phyloP scores from a whole-genome alignment of 768 basidiomycete genomes.

The Serendipita sp. region DNA sequence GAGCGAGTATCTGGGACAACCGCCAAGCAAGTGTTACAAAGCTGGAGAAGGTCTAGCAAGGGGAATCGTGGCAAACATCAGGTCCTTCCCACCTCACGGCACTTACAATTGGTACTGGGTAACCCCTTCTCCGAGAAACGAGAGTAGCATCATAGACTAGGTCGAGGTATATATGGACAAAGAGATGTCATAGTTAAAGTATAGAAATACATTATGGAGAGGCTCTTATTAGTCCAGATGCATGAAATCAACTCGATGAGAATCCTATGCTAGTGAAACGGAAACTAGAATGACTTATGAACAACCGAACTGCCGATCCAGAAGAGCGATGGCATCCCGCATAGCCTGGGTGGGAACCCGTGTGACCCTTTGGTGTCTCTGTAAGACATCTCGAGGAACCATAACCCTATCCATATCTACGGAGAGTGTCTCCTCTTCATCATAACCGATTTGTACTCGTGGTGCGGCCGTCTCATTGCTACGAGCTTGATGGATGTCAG shows the following conservation, averaged over 20 bases:
- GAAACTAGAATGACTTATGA: not conserved
- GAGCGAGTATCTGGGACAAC: constrained; percentile 21
- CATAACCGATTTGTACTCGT: not conserved
- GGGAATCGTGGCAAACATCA: no score
- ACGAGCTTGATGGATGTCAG: not conserved
- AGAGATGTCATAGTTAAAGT: no score
- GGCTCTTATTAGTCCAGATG: not conserved
- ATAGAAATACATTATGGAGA: no score
- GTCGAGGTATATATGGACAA: no score
- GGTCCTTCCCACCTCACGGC: no score
- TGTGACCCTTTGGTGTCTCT: constrained; percentile 32
- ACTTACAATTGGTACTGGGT: no score
- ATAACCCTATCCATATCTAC: constrained; percentile 20
- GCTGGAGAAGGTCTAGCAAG: no score
- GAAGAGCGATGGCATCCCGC: constrained; percentile 53
- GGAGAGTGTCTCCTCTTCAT: not conserved
- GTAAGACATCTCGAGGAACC: constrained; percentile 47
- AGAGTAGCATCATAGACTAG: no score
- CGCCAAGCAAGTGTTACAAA: no score
- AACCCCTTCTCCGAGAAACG: no score
- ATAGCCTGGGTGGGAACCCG: constrained; percentile 63
- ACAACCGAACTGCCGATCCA: constrained; percentile 34
- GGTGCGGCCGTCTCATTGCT: constrained; percentile 18
- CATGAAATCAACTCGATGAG: not conserved
- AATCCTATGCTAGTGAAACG: not conserved